Percentiles rank a stretch among this genome's conserved stretches.
These are phyloP conservation scores for Arthrinium puccinioides DNA, from an alignment of 2,329 filamentous ascomycete genomes.

Conservation along the genomic window DNA sequence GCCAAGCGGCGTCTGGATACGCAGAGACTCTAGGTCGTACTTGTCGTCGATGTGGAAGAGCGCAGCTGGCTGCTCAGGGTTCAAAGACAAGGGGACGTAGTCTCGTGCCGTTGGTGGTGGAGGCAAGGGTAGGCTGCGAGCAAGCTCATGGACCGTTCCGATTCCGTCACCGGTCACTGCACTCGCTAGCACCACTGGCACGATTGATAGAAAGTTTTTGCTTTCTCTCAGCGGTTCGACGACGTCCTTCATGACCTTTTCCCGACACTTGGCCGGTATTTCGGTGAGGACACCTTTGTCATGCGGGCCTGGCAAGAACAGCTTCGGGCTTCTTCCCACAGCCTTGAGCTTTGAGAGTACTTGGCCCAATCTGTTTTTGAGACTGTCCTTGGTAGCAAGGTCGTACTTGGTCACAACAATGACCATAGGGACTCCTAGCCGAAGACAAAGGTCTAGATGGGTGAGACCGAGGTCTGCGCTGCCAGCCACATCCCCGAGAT, in stretches of 20 bases:
- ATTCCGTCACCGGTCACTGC: conserved; percentile 80
- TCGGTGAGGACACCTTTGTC: conserved; percentile 43
- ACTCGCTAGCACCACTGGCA: conserved; percentile 85
- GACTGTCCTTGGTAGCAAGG: conserved; percentile 63
- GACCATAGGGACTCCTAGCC: conserved; percentile 68
- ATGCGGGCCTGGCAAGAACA: conserved; percentile 55
- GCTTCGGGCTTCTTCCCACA: conserved; percentile 63
- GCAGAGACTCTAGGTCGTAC: conserved; percentile 65
- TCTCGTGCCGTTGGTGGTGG: conserved; percentile 44
- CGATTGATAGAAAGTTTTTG: conserved; percentile 39
- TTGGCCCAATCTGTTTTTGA: conserved; percentile 65
- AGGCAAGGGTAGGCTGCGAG: conserved; percentile 69
- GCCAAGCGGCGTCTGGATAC: conserved; percentile 33
- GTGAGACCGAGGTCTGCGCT: conserved; percentile 68
- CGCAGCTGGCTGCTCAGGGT: conserved; percentile 52
- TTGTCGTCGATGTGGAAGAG: conserved; percentile 90
- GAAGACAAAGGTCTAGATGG: conserved; percentile 79
- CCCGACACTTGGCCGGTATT: conserved; percentile 48
- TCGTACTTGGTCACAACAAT: conserved; percentile 90
- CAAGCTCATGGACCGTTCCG: conserved; percentile 70
- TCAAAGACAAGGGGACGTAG: conserved; percentile 45
- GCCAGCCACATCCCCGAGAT: conserved; percentile 39
- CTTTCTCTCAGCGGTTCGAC: conserved; percentile 41
- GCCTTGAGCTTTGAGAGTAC: conserved; percentile 73
- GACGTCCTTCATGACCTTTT: conserved; percentile 46